Conservation (phyloP, 2,329 filamentous ascomycete species). For the Stachybotrys chlorohalonatus region DNA sequence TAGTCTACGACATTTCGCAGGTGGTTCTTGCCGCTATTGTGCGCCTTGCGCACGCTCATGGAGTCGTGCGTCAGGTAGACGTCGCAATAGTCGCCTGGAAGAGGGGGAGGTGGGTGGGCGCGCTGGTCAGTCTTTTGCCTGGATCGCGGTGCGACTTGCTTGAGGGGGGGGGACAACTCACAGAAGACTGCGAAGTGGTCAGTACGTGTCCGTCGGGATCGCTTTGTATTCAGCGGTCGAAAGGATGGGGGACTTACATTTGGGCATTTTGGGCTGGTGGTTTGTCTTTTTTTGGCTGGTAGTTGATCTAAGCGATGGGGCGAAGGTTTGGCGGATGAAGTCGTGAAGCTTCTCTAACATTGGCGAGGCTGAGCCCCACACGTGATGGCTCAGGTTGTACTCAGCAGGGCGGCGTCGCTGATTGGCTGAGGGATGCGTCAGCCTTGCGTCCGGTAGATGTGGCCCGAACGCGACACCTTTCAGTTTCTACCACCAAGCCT, state of each 20-base stretch:
- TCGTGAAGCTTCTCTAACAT: conserved; percentile 10
- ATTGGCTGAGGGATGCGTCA: not conserved
- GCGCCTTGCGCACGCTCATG: conserved; percentile 98
- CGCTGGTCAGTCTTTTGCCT: not conserved
- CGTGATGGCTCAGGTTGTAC: conserved; percentile 11
- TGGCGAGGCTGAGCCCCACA: conserved; percentile 19
- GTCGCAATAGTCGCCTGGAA: conserved; percentile 86
- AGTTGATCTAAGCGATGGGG: not conserved
- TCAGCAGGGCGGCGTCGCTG: not conserved
- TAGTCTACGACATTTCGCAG: conserved; percentile 96
- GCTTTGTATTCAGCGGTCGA: not conserved
- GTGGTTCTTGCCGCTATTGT: conserved; percentile 95
- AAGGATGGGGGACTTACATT: conserved; percentile 55
- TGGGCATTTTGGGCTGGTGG: conserved; percentile 57
- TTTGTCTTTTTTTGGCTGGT: not conserved
- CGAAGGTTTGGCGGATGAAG: conserved; percentile 2
- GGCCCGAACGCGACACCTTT: conserved; percentile 20
- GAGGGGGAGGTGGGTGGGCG: conserved; percentile 18
- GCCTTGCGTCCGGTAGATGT: conserved; percentile 11
- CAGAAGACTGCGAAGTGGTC: conserved; percentile 11
- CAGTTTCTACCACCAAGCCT: conserved; percentile 9
- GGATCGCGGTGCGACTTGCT: conserved; percentile 1
- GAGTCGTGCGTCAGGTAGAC: conserved; percentile 99
- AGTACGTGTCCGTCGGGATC: not conserved
- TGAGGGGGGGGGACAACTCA: conserved; percentile 6